Evolutionary conservation across 2,329 filamentous ascomycete genomes (phyloP).

Genomic region (Aspergillus uvarum): DNA sequence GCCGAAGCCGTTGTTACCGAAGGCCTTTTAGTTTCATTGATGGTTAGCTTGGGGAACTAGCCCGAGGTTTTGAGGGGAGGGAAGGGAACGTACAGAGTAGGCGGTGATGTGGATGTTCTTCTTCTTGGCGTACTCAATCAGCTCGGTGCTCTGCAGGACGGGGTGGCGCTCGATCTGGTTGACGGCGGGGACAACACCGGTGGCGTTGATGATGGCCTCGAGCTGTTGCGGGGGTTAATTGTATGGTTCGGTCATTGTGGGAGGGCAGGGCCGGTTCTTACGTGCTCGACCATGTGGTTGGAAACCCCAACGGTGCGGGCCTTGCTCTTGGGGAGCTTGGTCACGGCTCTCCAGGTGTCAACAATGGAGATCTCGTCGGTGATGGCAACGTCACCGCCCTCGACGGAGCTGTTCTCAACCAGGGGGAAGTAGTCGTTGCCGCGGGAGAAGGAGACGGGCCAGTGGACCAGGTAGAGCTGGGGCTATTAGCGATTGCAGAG

Average conservation of each 20-base stretch:
- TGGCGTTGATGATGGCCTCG: conserved; percentile 55
- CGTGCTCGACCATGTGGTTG: conserved; percentile 42
- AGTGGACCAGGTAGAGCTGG: conserved; percentile 47
- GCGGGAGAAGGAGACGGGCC: conserved; percentile 44
- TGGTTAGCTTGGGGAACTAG: conserved; percentile 8
- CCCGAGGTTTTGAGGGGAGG: not conserved
- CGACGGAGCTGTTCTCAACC: conserved; percentile 35
- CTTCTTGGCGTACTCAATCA: conserved; percentile 57
- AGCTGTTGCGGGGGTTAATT: conserved; percentile 33
- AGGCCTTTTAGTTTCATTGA: conserved; percentile 36
- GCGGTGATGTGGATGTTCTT: conserved; percentile 63
- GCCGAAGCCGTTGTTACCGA: conserved; percentile 60
- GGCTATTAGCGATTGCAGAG: conserved; percentile 7
- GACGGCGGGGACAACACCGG: conserved; percentile 59
- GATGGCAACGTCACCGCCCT: conserved; percentile 44
- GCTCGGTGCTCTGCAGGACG: conserved; percentile 61
- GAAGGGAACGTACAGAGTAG: conserved; percentile 52
- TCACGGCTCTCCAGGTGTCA: conserved; percentile 50
- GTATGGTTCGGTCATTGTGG: not conserved
- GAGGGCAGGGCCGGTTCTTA: conserved; percentile 17
- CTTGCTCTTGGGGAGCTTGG: conserved; percentile 44
- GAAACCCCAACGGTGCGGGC: conserved; percentile 44
- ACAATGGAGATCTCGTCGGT: conserved; percentile 44
- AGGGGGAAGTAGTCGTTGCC: conserved; percentile 49
- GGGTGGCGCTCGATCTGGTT: conserved; percentile 72